Percentiles rank a stretch among this genome's conserved stretches.
Conservation (phyloP, 2,329 filamentous ascomycete species). For the Trichophyton mentagrophytes region DNA sequence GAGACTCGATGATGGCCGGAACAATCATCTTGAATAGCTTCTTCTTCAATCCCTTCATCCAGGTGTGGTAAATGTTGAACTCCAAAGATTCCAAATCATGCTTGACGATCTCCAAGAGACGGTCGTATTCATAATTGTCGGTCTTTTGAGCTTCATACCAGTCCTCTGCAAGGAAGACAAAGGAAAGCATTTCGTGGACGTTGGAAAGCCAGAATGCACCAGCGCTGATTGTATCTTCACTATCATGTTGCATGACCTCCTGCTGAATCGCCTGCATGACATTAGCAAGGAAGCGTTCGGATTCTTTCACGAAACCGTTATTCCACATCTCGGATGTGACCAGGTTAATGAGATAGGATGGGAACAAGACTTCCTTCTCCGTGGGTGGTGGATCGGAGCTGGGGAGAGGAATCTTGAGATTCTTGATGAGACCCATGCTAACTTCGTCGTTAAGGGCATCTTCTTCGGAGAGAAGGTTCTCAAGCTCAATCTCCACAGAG, state of each 20-base stretch:
- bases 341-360: slow-evolving; percentile 95
- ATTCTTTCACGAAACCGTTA: slow-evolving; percentile 98
- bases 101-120: slow-evolving; percentile 95
- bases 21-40: slow-evolving; percentile 99
- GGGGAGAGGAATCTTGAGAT: slow-evolving; percentile 88
- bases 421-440: slow-evolving; percentile 86
- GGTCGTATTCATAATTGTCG: slow-evolving; percentile 98
- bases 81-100: slow-evolving; percentile 95
- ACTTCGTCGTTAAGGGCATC: slow-evolving; percentile 95
- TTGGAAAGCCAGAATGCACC: slow-evolving; percentile 98
- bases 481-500: slow-evolving; percentile 88
- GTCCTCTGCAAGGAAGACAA: slow-evolving; percentile 96
- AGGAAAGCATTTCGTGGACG: slow-evolving; percentile 98
- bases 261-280: slow-evolving; percentile 99
- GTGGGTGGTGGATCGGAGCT: slow-evolving; percentile 78
- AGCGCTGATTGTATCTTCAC: slow-evolving; percentile 91
- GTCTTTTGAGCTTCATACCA: slow-evolving; percentile 99
- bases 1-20: slow-evolving; percentile 95
- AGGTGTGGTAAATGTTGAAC: slow-evolving; percentile 99
- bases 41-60: slow-evolving; percentile 99
- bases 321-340: slow-evolving; percentile 99
- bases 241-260: slow-evolving; percentile 97
- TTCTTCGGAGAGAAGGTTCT: slow-evolving; percentile 86
- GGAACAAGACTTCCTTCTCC: slow-evolving; percentile 97
- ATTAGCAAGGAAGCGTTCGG: slow-evolving; percentile 94